phyloP scores from a whole-genome alignment of 768 basidiomycete genomes.

The Leccinum aurantiacum region DNA sequence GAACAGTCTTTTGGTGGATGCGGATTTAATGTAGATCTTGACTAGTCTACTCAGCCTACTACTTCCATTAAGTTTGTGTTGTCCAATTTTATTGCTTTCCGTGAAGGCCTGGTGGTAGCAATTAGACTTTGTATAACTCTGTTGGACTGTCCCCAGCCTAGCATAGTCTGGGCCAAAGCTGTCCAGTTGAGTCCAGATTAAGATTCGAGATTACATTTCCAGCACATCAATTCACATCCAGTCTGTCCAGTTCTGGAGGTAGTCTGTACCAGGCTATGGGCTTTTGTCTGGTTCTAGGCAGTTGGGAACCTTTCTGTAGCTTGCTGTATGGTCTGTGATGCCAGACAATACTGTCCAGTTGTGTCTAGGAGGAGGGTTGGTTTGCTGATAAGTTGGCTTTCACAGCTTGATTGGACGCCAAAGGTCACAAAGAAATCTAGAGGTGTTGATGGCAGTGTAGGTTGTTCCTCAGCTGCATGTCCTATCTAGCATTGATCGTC shows the following conservation, averaged over 20 bases:
- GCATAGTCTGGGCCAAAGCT: neutral
- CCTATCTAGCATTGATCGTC: too few species aligned
- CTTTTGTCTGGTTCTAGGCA: neutral
- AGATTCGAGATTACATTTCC: neutral
- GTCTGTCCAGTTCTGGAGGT: neutral
- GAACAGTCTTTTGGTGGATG: neutral
- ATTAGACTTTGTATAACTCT: too few species aligned
- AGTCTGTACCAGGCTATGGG: neutral
- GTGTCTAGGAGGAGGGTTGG: neutral
- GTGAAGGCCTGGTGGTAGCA: too few species aligned
- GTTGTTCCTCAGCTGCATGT: too few species aligned
- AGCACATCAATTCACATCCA: neutral
- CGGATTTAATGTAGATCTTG: neutral
- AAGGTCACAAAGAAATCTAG: constrained; percentile 64
- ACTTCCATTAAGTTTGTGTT: too few species aligned
- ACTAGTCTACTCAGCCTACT: neutral
- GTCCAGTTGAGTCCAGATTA: neutral
- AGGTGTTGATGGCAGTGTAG: too few species aligned
- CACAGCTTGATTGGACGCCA: constrained; percentile 71
- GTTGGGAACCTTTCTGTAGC: neutral
- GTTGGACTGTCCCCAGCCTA: too few species aligned
- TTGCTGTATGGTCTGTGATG: neutral
- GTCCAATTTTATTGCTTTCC: too few species aligned
- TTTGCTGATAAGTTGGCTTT: neutral
- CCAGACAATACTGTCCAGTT: neutral